These are phyloP conservation scores for Ilyonectria sp. DNA, from an alignment of 2,329 filamentous ascomycete species.

Conservation along the genomic window DNA sequence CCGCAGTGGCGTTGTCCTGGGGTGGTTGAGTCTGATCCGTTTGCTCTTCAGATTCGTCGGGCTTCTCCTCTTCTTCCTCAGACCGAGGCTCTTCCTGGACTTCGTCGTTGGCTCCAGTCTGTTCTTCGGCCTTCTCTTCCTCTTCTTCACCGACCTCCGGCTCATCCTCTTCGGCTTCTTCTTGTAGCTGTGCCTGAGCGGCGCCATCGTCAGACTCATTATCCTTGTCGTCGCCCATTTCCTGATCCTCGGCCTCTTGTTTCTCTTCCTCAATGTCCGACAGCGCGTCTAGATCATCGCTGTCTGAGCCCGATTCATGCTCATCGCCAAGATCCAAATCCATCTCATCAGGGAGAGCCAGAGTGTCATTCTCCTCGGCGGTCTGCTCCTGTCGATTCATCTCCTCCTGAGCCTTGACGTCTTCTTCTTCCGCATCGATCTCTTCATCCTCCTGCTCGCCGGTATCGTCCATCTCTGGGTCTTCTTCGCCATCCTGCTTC, in stretches of 20 bases:
- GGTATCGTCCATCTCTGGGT: conserved; percentile 61
- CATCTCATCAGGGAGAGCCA: conserved; percentile 91
- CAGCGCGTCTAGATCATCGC: conserved; percentile 72
- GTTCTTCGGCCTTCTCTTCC: conserved; percentile 67
- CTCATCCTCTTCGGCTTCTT: conserved; percentile 54
- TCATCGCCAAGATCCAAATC: conserved; percentile 86
- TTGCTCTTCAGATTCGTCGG: conserved; percentile 69
- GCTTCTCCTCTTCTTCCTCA: conserved; percentile 65
- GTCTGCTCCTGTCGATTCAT: conserved; percentile 78
- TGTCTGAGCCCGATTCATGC: conserved; percentile 68
- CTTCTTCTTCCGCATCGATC: conserved; percentile 73
- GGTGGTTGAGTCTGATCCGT: conserved; percentile 54
- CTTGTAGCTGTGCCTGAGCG: conserved; percentile 55
- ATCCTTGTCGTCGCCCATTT: conserved; percentile 56
- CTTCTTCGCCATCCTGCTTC: conserved; percentile 58
- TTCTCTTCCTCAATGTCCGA: conserved; percentile 66
- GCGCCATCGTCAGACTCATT: conserved; percentile 58
- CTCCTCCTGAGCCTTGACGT: conserved; percentile 69
- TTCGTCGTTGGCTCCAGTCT: conserved; percentile 57
- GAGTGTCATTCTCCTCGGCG: conserved; percentile 83
- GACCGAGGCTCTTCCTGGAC: conserved; percentile 61
- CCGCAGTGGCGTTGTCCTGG: conserved; percentile 65
- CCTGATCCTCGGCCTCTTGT: conserved; percentile 55
- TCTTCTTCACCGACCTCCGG: conserved; percentile 73
- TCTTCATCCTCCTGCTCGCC: conserved; percentile 66